Conservation (phyloP, 2,329 filamentous ascomycete genomes). For the Cyphellophora europaea region DNA sequence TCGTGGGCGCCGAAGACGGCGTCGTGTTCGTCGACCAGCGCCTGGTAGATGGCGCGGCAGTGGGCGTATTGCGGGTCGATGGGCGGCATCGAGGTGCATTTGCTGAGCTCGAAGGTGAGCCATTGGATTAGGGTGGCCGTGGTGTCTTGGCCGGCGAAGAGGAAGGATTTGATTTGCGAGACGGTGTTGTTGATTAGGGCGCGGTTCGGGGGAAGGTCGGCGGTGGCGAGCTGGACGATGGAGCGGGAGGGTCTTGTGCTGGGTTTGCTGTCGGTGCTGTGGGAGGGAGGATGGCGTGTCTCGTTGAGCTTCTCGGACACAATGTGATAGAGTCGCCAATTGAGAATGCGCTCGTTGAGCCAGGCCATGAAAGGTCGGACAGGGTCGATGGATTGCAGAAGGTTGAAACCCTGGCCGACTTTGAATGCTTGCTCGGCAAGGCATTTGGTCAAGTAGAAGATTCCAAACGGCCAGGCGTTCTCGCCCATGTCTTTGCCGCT, state of each 20-base stretch:
- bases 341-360: slow-evolving; percentile 13
- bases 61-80: slow-evolving; percentile 7
- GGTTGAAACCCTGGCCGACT: slow-evolving; percentile 10
- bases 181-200: slow-evolving; percentile 11
- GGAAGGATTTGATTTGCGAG: slow-evolving; percentile 15
- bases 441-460: slow-evolving; percentile 8
- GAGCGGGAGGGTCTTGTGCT: slow-evolving; percentile 5
- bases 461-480: slow-evolving; percentile 8
- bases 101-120: slow-evolving; percentile 14
- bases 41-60: slow-evolving; percentile 21
- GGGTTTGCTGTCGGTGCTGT: neutral
- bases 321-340: slow-evolving; percentile 9
- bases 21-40: slow-evolving; percentile 43
- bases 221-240: slow-evolving; percentile 10
- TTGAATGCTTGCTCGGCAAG: slow-evolving; percentile 8
- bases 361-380: slow-evolving; percentile 9
- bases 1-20: slow-evolving; percentile 37
- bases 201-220: slow-evolving; percentile 7
- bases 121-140: slow-evolving; percentile 18
- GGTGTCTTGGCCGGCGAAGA: slow-evolving; percentile 18
- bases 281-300: neutral
- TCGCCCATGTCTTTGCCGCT: slow-evolving; percentile 9
- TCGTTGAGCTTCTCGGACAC: slow-evolving; percentile 2
- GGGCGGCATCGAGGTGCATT: slow-evolving; percentile 1
- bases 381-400: slow-evolving; percentile 7